Percentiles rank a stretch among this genome's conserved stretches.
Conservation (phyloP, 208 protist genomes). For the Vickermania ingenoplastis region DNA sequence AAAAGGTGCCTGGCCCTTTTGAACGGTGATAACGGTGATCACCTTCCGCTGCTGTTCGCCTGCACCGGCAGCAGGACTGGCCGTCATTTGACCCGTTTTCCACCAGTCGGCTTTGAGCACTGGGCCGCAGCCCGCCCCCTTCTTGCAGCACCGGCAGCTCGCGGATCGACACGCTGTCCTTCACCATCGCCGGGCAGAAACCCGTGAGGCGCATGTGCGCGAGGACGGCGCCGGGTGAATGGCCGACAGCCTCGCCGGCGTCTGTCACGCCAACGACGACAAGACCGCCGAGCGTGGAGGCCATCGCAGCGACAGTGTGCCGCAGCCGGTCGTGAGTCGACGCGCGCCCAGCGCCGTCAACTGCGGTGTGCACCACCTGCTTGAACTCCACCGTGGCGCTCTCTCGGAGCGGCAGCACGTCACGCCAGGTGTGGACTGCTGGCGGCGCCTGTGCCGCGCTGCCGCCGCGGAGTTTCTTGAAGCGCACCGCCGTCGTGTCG, state of each 20-base stretch:
- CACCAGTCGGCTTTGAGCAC: constrained; percentile 24
- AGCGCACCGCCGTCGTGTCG: constrained; percentile 51
- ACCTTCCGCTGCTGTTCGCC: constrained; percentile 18
- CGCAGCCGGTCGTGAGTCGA: constrained; percentile 66
- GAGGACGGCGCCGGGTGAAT: constrained; percentile 27
- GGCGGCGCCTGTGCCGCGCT: constrained; percentile 5
- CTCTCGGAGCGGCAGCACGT: constrained; percentile 45
- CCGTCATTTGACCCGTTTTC: constrained; percentile 60
- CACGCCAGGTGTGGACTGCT: constrained; percentile 21
- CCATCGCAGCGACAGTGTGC: constrained; percentile 77
- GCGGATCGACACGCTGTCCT: constrained; percentile 40
- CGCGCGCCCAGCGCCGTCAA: constrained; percentile 9
- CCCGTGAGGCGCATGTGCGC: constrained; percentile 41
- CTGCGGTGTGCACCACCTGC: constrained; percentile 2
- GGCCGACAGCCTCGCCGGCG: constrained; percentile 48
- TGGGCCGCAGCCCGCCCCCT: not conserved
- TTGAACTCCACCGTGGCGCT: constrained; percentile 76
- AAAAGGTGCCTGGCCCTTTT: constrained; percentile 61
- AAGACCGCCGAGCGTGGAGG: constrained; percentile 55
- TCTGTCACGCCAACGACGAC: constrained; percentile 72
- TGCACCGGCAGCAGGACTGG: not conserved
- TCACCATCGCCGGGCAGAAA: constrained; percentile 81
- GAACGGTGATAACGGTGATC: constrained; percentile 57
- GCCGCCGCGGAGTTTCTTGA: constrained; percentile 39
- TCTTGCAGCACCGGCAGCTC: constrained; percentile 40